Evolutionary conservation across 2,329 filamentous ascomycete genomes (phyloP).

Genomic region (Beauveria brongniartii): DNA sequence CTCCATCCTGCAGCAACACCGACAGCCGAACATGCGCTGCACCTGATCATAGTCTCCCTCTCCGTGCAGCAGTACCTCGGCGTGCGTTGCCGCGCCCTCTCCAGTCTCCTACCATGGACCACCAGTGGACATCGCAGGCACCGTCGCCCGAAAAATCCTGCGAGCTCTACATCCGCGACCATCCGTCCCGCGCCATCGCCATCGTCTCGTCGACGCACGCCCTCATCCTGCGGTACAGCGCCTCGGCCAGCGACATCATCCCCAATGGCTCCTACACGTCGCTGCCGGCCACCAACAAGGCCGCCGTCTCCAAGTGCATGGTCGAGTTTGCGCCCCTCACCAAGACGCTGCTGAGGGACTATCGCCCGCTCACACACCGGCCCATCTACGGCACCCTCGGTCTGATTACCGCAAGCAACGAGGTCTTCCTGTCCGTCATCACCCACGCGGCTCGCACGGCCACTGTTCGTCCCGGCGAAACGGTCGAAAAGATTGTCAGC

Average conservation of each 20-base stretch:
- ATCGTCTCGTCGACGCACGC: conserved; percentile 72
- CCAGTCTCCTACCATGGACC: conserved; percentile 36
- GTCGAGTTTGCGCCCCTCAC: conserved; percentile 71
- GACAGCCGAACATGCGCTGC: background rate
- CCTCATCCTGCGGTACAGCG: conserved; percentile 75
- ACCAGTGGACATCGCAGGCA: conserved; percentile 38
- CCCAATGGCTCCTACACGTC: conserved; percentile 52
- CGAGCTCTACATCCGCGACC: conserved; percentile 76
- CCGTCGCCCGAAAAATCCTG: conserved; percentile 54
- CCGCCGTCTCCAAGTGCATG: conserved; percentile 60
- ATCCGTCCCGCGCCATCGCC: conserved; percentile 79
- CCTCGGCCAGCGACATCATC: conserved; percentile 51
- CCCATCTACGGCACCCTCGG: conserved; percentile 81
- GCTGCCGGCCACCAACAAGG: conserved; percentile 35
- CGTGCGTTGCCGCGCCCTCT: background rate
- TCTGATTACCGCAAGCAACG: conserved; percentile 71
- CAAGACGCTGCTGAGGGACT: conserved; percentile 62
- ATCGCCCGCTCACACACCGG: conserved; percentile 64
- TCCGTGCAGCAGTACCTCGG: background rate
- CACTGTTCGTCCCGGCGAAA: conserved; percentile 77
- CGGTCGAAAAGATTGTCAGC: conserved; percentile 73
- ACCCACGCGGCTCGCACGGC: conserved; percentile 72
- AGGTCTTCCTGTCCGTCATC: conserved; percentile 88
- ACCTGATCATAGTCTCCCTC: background rate
- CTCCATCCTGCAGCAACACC: background rate